Percentiles rank a stretch among this genome's conserved stretches.
Conservation (phyloP, 1,284 basidiomycete genomes). For the Prillingera fragicola region DNA sequence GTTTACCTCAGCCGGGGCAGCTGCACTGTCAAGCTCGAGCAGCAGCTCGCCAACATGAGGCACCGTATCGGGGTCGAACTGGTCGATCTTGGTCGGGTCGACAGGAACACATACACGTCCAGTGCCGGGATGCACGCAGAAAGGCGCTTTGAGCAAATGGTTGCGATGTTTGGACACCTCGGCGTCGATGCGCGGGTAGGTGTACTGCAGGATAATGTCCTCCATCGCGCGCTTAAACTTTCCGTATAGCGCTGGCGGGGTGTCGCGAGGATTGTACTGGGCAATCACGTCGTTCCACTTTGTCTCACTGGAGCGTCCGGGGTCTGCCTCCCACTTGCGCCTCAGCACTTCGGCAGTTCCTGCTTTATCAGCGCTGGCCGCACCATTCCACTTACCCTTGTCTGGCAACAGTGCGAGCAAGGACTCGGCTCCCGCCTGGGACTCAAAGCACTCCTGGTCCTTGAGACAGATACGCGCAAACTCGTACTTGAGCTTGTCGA, state of each 20-base stretch:
- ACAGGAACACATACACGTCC: slow-evolving; percentile 90
- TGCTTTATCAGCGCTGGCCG: no score
- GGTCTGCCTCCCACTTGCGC: slow-evolving; percentile 60
- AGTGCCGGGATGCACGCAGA: slow-evolving; percentile 94
- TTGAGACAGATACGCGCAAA: slow-evolving; percentile 69
- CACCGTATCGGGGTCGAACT: slow-evolving; percentile 78
- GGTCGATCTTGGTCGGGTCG: slow-evolving; percentile 67
- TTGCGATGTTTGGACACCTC: slow-evolving; percentile 97
- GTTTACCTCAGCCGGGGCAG: neutral
- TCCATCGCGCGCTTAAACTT: slow-evolving; percentile 54
- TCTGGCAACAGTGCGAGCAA: slow-evolving; percentile 74
- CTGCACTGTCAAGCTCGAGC: slow-evolving; percentile 57
- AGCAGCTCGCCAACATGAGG: slow-evolving; percentile 82
- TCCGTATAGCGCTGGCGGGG: neutral
- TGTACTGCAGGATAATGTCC: slow-evolving; percentile 89
- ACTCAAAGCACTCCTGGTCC: slow-evolving; percentile 81
- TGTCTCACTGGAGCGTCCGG: slow-evolving; percentile 55
- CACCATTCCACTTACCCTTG: slow-evolving; percentile 48
- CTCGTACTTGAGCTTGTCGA: slow-evolving; percentile 54
- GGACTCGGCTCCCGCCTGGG: slow-evolving; percentile 65
- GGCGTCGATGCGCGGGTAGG: slow-evolving; percentile 91
- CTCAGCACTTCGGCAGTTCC: slow-evolving; percentile 53
- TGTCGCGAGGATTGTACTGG: neutral
- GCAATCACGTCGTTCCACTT: slow-evolving; percentile 67
- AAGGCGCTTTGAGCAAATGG: slow-evolving; percentile 95